Conservation (phyloP, 2,329 filamentous ascomycete species). For the Lecanosticta acicola region DNA sequence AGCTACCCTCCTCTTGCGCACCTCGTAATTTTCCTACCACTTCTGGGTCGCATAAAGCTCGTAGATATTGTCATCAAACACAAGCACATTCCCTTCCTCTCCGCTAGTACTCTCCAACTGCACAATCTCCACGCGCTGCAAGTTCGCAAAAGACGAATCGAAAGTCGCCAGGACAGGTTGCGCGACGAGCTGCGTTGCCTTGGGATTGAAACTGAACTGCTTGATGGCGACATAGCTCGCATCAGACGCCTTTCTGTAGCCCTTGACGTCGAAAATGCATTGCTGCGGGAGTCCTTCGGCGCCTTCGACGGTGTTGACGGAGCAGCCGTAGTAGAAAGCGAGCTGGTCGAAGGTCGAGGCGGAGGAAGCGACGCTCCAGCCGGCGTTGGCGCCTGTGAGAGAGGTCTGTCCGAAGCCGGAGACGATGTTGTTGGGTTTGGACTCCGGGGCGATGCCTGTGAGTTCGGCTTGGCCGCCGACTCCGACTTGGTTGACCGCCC, state of each 20-base stretch:
- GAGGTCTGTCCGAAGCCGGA: not conserved
- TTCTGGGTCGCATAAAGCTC: not conserved
- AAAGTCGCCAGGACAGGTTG: not conserved
- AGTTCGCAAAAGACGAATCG: not conserved
- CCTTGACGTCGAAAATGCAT: slow-evolving; percentile 1
- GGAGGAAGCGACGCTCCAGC: not conserved
- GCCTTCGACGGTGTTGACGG: slow-evolving; percentile 2
- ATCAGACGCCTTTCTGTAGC: not conserved
- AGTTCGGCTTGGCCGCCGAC: not conserved
- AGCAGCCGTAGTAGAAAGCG: slow-evolving; percentile 1
- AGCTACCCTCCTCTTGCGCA: no score
- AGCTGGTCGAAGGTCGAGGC: not conserved
- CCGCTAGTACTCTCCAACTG: slow-evolving; percentile 1
- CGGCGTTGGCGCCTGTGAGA: not conserved
- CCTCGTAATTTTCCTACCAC: not conserved
- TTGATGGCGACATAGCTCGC: not conserved
- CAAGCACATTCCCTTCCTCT: slow-evolving; percentile 4
- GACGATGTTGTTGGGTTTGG: slow-evolving; percentile 4
- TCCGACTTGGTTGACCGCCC: not conserved
- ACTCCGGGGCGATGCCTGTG: not conserved
- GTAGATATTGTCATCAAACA: slow-evolving; percentile 3
- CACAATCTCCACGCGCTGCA: slow-evolving; percentile 4
- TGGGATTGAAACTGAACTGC: not conserved
- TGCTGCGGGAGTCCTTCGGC: slow-evolving; percentile 1
- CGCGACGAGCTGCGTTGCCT: not conserved